Base-by-base conservation (phyloP, 2,329 filamentous ascomycete genomes). In the Claviceps sp. region DNA sequence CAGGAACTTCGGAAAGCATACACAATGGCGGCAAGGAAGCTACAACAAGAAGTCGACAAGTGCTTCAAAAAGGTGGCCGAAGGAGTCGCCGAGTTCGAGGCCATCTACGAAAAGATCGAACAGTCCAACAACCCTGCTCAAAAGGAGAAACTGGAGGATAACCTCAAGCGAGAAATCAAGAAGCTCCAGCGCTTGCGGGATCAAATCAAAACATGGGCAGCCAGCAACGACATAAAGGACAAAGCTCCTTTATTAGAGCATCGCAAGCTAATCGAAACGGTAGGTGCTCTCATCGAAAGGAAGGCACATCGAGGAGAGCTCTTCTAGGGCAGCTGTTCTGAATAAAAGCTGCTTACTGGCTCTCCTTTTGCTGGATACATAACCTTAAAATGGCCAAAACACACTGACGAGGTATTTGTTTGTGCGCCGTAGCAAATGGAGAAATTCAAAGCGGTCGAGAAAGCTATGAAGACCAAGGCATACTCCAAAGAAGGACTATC, bases 391-490 rank as follows among this genome's bases (percentile, higher is more conserved):
- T 30, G 45, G 34, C 37, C 11, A 37, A 38, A 48, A 43, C 40
- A 18, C 22, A 37, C 38, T 51, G 43, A 30, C 14, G 24, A 38
- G 44, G 44, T 26, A 22, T 3, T 40, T 40, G 38, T 5, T 48
- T 47, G 48, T 11, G 24, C 37, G 14, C 61, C 68, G 72, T 30
- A 93, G 88, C 85, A 91, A 86, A 98, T 98, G 93, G 93, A 98
- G 72, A 89, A 88, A 63, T 98, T 98, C 80, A 98, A 98, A 74
- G 91, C 90, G n/a, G 93, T 98, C 50, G 93, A 98, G 71, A 98
- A 98, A 76, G 93, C 95, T 64, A 97, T 98, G 93, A 98, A 98
- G 77, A 98, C 93, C 53, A 98, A 98, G 70, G 93, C 93, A 55
- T 98, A 95, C 72, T 97, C 93, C 56, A 97, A 98, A 75, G 93